A percentile compares a stretch with the other conserved stretches of the same genome.
These are phyloP conservation scores for Phialophora chinensis DNA, from an alignment of 2,329 filamentous ascomycete species.

Conservation along the genomic window DNA sequence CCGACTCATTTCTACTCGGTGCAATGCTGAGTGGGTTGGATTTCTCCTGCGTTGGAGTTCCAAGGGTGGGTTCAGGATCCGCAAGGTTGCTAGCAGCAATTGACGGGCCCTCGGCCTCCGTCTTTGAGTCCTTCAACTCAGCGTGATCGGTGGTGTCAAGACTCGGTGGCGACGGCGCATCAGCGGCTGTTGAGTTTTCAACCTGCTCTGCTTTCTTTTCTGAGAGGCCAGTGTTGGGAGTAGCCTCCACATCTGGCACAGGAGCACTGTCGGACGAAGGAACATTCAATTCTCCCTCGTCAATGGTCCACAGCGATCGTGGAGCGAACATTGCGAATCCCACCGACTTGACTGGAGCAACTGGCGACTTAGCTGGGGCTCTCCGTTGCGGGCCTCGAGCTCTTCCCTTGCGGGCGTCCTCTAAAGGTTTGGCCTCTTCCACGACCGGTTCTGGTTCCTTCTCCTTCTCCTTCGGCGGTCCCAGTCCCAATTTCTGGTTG, in stretches of 20 bases:
- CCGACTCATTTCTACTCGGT: conserved; percentile 8
- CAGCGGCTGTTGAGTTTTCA: conserved; percentile 57
- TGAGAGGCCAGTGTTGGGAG: conserved; percentile 8
- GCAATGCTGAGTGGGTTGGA: conserved; percentile 33
- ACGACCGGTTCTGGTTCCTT: conserved; percentile 60
- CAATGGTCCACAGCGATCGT: conserved; percentile 37
- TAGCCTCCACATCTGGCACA: conserved; percentile 14
- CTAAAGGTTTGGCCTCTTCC: conserved; percentile 74
- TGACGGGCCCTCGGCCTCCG: conserved; percentile 24
- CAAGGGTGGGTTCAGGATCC: conserved; percentile 49
- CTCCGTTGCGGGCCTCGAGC: conserved; percentile 85
- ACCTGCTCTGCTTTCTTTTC: conserved; percentile 74
- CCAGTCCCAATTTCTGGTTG: conserved; percentile 84
- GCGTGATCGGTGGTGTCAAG: conserved; percentile 27
- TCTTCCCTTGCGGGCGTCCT: conserved; percentile 86
- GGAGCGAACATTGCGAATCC: conserved; percentile 35
- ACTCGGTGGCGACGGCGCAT: conserved; percentile 45
- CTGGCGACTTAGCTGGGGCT: conserved; percentile 64
- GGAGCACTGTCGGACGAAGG: conserved; percentile 4
- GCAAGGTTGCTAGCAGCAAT: conserved; percentile 43
- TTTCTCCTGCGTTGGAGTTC: conserved; percentile 44
- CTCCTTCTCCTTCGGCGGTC: conserved; percentile 78
- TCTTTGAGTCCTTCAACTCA: conserved; percentile 21
- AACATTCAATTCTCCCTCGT: conserved; percentile 36
- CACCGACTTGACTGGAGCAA: conserved; percentile 25